Conservation (phyloP, 2,329 filamentous ascomycete genomes). For the Trichophyton schoenleinii region DNA sequence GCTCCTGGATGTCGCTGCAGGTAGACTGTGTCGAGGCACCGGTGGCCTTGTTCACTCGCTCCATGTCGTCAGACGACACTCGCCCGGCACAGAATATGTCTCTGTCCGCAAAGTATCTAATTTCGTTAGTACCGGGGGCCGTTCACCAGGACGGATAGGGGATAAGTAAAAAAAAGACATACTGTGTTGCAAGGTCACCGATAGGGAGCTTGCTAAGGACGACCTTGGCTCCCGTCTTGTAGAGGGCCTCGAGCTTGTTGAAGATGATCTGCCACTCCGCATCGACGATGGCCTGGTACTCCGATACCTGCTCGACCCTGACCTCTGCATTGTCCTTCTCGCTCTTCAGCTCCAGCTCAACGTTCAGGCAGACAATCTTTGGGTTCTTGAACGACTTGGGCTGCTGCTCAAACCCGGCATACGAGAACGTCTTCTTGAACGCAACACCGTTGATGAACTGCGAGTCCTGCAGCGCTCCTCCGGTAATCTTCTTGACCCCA, state of each 20-base stretch:
- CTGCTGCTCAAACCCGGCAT: slow-evolving; percentile 98
- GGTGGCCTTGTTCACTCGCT: slow-evolving; percentile 88
- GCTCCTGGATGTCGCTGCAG: slow-evolving; percentile 81
- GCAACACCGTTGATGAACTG: slow-evolving; percentile 95
- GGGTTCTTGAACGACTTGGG: slow-evolving; percentile 89
- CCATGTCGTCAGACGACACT: slow-evolving; percentile 82
- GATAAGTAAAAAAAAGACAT: slow-evolving; percentile 16
- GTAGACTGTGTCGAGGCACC: slow-evolving; percentile 88
- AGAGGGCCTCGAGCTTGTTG: slow-evolving; percentile 93
- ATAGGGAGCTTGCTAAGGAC: slow-evolving; percentile 95
- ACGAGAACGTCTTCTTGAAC: slow-evolving; percentile 99
- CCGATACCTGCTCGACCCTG: slow-evolving; percentile 91
- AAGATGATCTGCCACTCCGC: slow-evolving; percentile 99
- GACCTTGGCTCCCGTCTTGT: slow-evolving; percentile 92
- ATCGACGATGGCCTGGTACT: slow-evolving; percentile 98
- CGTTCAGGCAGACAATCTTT: slow-evolving; percentile 94
- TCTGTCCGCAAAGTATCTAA: slow-evolving; percentile 77
- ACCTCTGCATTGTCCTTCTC: slow-evolving; percentile 99
- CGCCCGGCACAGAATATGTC: slow-evolving; percentile 97
- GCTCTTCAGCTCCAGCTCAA: slow-evolving; percentile 94
- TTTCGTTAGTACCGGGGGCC: not conserved
- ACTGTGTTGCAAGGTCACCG: slow-evolving; percentile 90
- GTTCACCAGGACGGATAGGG: not conserved
- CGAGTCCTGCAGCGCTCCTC: slow-evolving; percentile 89
- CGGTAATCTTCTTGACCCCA: slow-evolving; percentile 94